Evolutionary conservation across 192 early-diverging fungal species (phyloP).

Genomic region (Umbelopsis ramanniana): DNA sequence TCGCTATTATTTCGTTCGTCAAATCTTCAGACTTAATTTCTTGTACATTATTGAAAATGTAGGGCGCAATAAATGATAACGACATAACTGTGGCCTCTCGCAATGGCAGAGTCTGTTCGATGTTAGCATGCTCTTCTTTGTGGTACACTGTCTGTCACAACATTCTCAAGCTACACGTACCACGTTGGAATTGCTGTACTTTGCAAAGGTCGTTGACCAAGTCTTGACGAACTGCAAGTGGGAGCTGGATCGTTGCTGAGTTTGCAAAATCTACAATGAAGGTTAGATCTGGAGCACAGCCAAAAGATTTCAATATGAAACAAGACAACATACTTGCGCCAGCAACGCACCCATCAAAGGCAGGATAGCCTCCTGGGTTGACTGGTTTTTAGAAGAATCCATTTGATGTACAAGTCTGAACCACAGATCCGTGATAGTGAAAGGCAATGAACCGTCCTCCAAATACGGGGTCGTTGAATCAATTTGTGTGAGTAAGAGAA

Average conservation of each 20-base stretch:
- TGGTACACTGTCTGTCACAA: neutral
- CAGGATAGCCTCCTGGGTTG: conserved; percentile 57
- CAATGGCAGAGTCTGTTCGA: conserved; percentile 52
- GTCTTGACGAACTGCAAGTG: conserved; percentile 41
- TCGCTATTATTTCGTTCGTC: conserved; percentile 38
- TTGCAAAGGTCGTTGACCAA: conserved; percentile 44
- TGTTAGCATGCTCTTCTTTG: too few relatives aligned
- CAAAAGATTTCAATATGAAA: too few relatives aligned
- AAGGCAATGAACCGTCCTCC: neutral
- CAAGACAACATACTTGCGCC: conserved; percentile 42
- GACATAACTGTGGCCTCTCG: conserved; percentile 57
- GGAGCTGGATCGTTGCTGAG: neutral
- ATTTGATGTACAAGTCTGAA: conserved; percentile 46
- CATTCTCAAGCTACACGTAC: conserved; percentile 31
- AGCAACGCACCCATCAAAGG: conserved; percentile 59
- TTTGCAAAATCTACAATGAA: neutral
- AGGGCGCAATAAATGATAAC: conserved; percentile 39
- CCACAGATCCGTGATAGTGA: conserved; percentile 45
- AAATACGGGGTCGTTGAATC: conserved; percentile 32
- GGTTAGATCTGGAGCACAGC: neutral
- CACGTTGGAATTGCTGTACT: conserved; percentile 49
- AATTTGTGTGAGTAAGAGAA: conserved; percentile 46
- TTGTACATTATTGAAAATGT: conserved; percentile 35
- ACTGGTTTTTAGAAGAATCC: conserved; percentile 47
- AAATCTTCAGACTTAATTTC: conserved; percentile 21